These are phyloP conservation scores for Diaporthe sp. DNA, from an alignment of 2,329 filamentous ascomycete genomes.

Conservation along the genomic window DNA sequence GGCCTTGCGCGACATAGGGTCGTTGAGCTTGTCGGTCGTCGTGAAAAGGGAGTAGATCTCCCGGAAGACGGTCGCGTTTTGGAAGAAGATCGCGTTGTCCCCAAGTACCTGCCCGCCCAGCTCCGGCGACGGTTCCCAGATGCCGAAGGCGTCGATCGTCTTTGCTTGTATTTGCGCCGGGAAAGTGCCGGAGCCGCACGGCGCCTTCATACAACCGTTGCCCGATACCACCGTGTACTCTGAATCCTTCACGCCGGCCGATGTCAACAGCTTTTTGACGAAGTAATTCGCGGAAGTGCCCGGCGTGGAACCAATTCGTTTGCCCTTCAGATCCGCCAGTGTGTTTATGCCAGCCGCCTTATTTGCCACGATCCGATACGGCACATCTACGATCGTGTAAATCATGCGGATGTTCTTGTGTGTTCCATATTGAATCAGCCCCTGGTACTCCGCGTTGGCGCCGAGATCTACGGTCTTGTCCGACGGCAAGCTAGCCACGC, in stretches of 20 bases:
- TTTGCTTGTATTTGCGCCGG: neutral
- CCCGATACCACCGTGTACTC: neutral
- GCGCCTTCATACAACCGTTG: neutral
- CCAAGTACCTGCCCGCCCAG: neutral
- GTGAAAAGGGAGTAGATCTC: neutral
- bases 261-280: neutral
- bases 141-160: slow-evolving; percentile 5
- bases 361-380: neutral
- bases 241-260: neutral
- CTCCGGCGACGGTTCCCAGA: neutral
- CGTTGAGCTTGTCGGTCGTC: neutral
- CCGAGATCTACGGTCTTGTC: slow-evolving; percentile 7
- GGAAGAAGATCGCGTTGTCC: neutral
- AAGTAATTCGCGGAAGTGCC: neutral
- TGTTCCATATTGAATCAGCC: neutral
- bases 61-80: slow-evolving; percentile 1
- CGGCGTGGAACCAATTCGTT: neutral
- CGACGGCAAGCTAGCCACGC: neutral
- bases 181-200: neutral
- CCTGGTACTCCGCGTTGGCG: neutral
- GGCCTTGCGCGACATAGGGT: neutral
- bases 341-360: neutral
- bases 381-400: neutral
- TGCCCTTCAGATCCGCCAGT: neutral
- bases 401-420: neutral